Evolutionary conservation across 257 asterid species (phyloP).

Genomic region (Ophiorrhiza pumila): DNA sequence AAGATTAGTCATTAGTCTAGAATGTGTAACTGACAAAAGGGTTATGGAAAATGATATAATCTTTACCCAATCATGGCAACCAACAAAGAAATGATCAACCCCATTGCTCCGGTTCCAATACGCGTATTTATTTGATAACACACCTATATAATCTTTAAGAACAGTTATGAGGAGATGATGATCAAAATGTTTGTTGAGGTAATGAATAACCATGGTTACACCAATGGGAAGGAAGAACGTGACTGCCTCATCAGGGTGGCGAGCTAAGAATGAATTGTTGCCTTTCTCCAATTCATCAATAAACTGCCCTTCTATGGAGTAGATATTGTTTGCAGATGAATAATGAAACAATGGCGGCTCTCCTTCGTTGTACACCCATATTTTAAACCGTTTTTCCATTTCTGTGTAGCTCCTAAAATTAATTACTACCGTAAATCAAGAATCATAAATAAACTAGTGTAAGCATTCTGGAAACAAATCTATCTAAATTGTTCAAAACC

Average conservation of each 20-base stretch:
- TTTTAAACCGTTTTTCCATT: slow-evolving; percentile 57
- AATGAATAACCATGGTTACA: slow-evolving; percentile 31
- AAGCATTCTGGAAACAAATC: background rate
- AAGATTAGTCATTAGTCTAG: too few relatives aligned
- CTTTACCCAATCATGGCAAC: slow-evolving; percentile 73
- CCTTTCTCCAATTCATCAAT: slow-evolving; percentile 34
- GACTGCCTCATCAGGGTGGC: slow-evolving; percentile 43
- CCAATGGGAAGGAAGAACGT: slow-evolving; percentile 49
- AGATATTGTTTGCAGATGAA: slow-evolving; percentile 36
- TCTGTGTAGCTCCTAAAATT: slow-evolving; percentile 48
- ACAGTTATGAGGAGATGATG: slow-evolving; percentile 27
- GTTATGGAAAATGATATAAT: too few relatives aligned
- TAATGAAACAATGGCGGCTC: slow-evolving; percentile 54
- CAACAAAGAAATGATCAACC: slow-evolving; percentile 57
- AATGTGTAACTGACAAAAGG: too few relatives aligned
- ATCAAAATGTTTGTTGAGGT: slow-evolving; percentile 34
- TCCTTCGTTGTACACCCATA: slow-evolving; percentile 65
- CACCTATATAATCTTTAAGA: slow-evolving; percentile 35
- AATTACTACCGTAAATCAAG: background rate
- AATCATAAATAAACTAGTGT: background rate
- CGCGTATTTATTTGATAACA: slow-evolving; percentile 34
- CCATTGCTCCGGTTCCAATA: slow-evolving; percentile 61
- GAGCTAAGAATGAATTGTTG: slow-evolving; percentile 16
- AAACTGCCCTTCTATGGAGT: slow-evolving; percentile 58
- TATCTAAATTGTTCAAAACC: background rate